Conservation (phyloP, 1,284 basidiomycete genomes). For the Moesziomyces antarcticus region DNA sequence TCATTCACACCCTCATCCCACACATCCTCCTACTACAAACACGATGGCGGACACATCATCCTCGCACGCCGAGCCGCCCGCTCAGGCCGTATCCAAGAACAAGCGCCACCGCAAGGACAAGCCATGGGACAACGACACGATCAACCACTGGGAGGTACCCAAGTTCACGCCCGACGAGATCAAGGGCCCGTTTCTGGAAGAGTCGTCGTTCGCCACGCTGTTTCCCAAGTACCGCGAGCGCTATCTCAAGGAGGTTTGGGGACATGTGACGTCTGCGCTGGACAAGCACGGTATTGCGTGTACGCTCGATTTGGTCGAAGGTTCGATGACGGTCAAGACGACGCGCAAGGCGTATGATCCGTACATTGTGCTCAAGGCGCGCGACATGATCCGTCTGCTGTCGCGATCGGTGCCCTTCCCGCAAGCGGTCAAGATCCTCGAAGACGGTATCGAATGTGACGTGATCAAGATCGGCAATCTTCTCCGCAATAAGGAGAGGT, state of each 20-base stretch:
- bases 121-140: slow-evolving; percentile 95
- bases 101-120: slow-evolving; percentile 67
- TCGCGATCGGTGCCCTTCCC: slow-evolving; percentile 85
- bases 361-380: slow-evolving; percentile 92
- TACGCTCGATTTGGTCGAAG: slow-evolving; percentile 93
- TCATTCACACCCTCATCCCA: background rate
- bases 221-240: slow-evolving; percentile 99
- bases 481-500: slow-evolving; percentile 94
- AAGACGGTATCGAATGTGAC: slow-evolving; percentile 91
- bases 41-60: slow-evolving; percentile 19
- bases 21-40: too few species aligned
- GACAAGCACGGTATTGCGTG: slow-evolving; percentile 87
- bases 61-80: slow-evolving; percentile 3
- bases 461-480: slow-evolving; percentile 97
- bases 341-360: slow-evolving; percentile 97
- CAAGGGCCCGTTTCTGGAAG: slow-evolving; percentile 83
- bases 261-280: slow-evolving; percentile 85
- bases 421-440: slow-evolving; percentile 89
- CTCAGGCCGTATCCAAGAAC: slow-evolving; percentile 53
- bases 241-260: slow-evolving; percentile 94
- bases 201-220: slow-evolving; percentile 95
- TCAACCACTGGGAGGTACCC: slow-evolving; percentile 97
- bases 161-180: slow-evolving; percentile 79
- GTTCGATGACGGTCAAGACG: slow-evolving; percentile 95
- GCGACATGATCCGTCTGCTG: slow-evolving; percentile 94